Conservation (phyloP, 1,139 yeast genomes). For the Pneumocystis carinii region DNA sequence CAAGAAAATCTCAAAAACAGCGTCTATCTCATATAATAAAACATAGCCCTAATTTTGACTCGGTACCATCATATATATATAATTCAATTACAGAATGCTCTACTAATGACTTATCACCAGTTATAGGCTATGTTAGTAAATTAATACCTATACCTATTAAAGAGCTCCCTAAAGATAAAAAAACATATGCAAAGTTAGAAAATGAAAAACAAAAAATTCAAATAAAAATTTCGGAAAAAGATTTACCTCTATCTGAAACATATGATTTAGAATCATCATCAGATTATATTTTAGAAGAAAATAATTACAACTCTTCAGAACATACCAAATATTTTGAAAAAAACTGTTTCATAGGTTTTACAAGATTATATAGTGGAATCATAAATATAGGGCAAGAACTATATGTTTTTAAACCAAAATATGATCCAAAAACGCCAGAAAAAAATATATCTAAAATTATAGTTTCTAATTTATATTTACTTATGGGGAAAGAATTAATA, state of each 20-base stretch:
- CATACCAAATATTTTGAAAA: conserved; percentile 26
- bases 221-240: not conserved
- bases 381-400: conserved; percentile 59
- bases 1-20: conserved; percentile 53
- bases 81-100: conserved; percentile 54
- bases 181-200: conserved; percentile 33
- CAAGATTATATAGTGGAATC: conserved; percentile 79
- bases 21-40: conserved; percentile 57
- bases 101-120: conserved; percentile 33
- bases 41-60: conserved; percentile 37
- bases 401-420: conserved; percentile 72
- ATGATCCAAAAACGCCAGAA: conserved; percentile 52
- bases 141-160: conserved; percentile 69
- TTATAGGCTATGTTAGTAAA: conserved; percentile 77
- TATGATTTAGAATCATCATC: conserved; percentile 12
- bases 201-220: conserved; percentile 21
- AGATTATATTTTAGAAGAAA: conserved; percentile 14
- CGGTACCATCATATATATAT: conserved; percentile 37
- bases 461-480: conserved; percentile 55
- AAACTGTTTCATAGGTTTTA: conserved; percentile 69
- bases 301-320: conserved; percentile 1
- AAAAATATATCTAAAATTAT: conserved; percentile 40
- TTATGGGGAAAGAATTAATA: conserved; percentile 87
- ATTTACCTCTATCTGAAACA: not conserved
- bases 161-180: conserved; percentile 51